Conservation (phyloP, 2,329 filamentous ascomycete species). For the Fusarium coffeatum region DNA sequence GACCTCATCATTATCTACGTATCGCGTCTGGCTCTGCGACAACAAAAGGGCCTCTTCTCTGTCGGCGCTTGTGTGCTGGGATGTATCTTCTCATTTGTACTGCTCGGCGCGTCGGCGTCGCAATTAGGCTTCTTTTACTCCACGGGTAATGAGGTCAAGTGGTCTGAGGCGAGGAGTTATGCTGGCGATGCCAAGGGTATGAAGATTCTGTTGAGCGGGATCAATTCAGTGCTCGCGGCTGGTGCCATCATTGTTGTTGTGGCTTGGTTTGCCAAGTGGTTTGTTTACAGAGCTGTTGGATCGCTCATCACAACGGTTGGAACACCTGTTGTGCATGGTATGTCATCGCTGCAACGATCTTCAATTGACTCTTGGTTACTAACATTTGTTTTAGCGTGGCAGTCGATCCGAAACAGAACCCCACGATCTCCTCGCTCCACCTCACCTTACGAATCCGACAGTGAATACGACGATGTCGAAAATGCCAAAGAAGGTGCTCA, state of each 20-base stretch:
- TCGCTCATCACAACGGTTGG: slow-evolving; percentile 36
- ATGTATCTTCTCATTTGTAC: slow-evolving; percentile 46
- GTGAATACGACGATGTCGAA: slow-evolving; percentile 34
- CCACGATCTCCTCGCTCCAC: slow-evolving; percentile 9
- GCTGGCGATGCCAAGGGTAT: slow-evolving; percentile 48
- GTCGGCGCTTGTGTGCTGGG: slow-evolving; percentile 39
- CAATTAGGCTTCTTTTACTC: slow-evolving; percentile 50
- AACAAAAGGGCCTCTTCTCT: slow-evolving; percentile 43
- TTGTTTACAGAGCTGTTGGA: slow-evolving; percentile 41
- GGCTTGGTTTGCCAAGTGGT: slow-evolving; percentile 42
- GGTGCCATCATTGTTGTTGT: slow-evolving; percentile 40
- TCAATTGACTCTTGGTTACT: neutral
- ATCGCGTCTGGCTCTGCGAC: slow-evolving; percentile 46
- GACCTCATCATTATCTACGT: slow-evolving; percentile 45
- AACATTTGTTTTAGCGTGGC: slow-evolving; percentile 27
- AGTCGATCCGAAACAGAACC: slow-evolving; percentile 24
- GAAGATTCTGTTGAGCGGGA: slow-evolving; percentile 50
- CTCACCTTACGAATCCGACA: slow-evolving; percentile 32
- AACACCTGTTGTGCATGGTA: slow-evolving; percentile 41
- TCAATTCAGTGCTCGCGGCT: slow-evolving; percentile 41
- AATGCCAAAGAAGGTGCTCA: slow-evolving; percentile 25
- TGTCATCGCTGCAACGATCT: neutral
- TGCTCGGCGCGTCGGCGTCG: slow-evolving; percentile 47
- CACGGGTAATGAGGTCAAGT: slow-evolving; percentile 49
- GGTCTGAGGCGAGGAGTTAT: slow-evolving; percentile 48